A percentile compares a stretch with the other conserved stretches of the same genome.
Conservation (phyloP, 2,329 filamentous ascomycete species). For the Phoma sp. region DNA sequence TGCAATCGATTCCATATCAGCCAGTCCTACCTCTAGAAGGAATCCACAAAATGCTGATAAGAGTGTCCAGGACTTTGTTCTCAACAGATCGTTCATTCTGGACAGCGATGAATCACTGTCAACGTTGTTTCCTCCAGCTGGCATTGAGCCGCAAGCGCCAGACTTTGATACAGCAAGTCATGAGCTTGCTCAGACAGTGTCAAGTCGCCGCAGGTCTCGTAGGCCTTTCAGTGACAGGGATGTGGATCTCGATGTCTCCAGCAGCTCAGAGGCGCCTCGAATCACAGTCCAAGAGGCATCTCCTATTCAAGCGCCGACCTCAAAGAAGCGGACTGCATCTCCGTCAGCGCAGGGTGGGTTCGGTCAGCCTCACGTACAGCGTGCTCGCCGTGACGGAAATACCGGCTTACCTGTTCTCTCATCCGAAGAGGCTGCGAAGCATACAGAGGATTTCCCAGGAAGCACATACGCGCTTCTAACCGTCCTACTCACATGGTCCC, state of each 20-base stretch:
- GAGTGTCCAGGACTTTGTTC: background rate
- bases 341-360: background rate
- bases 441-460: conserved; percentile 21
- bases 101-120: background rate
- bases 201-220: too few species aligned
- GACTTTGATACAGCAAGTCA: background rate
- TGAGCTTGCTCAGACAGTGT: background rate
- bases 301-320: background rate
- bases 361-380: background rate
- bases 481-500: conserved; percentile 28
- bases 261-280: background rate
- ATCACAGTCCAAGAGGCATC: conserved; percentile 14
- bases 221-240: too few species aligned
- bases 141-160: background rate
- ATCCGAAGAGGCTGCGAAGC: background rate
- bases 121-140: conserved; percentile 18
- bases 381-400: background rate
- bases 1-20: too few species aligned
- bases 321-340: background rate
- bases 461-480: conserved; percentile 23
- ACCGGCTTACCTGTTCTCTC: conserved; percentile 18
- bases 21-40: background rate
- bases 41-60: background rate
- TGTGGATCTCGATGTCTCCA: background rate
- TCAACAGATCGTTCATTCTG: background rate